Conservation (phyloP, 495 filamentous ascomycete species). For the Penicillium argentinense region DNA sequence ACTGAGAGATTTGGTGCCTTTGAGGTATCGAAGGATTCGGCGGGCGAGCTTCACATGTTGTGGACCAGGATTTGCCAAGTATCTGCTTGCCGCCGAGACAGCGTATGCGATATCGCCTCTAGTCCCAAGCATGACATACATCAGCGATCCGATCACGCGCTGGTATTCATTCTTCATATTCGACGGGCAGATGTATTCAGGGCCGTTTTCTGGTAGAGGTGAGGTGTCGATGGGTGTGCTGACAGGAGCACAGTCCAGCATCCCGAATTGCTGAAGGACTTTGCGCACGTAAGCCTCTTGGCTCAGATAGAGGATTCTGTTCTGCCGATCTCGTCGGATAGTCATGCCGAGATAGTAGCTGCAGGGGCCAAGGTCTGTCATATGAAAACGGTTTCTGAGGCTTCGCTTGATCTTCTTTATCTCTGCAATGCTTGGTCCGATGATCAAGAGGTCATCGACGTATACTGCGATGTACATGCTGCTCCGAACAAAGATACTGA, state of each 20-base stretch:
- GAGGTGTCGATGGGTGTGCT: conserved; percentile 11
- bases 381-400: conserved; percentile 9
- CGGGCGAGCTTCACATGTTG: conserved; percentile 17
- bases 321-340: conserved; percentile 23
- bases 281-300: not conserved
- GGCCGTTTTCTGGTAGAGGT: conserved; percentile 7
- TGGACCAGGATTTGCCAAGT: conserved; percentile 19
- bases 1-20: conserved; percentile 15
- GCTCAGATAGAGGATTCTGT: conserved; percentile 3
- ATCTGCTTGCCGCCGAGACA: conserved; percentile 14
- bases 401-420: conserved; percentile 28
- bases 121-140: conserved; percentile 23
- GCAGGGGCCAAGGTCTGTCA: conserved; percentile 27
- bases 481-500: conserved; percentile 22
- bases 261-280: not conserved
- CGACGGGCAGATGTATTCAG: conserved; percentile 4
- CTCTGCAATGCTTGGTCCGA: conserved; percentile 15
- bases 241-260: conserved; percentile 4
- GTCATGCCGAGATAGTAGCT: conserved; percentile 36
- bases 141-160: conserved; percentile 19
- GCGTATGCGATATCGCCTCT: conserved; percentile 23
- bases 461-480: conserved; percentile 30
- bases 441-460: conserved; percentile 35
- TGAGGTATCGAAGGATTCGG: conserved; percentile 25
- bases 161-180: conserved; percentile 18